These are phyloP conservation scores for Lactarius indigo DNA, from an alignment of 768 basidiomycete species.

Conservation along the genomic window DNA sequence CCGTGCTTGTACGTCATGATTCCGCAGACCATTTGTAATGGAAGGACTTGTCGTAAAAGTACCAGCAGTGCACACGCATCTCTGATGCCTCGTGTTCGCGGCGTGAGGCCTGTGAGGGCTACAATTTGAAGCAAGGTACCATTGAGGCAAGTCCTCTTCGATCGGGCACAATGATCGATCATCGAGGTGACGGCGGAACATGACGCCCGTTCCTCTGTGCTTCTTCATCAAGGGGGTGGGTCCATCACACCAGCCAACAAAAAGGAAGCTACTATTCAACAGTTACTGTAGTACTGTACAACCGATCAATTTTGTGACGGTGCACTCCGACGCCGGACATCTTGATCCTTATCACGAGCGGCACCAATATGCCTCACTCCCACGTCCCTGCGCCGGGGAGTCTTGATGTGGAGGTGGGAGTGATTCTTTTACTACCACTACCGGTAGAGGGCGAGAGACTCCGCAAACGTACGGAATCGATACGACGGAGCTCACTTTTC, in stretches of 20 bases:
- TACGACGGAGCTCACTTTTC: slow-evolving; percentile 41
- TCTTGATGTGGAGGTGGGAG: not conserved
- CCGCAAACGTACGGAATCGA: slow-evolving; percentile 39
- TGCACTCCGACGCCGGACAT: slow-evolving; percentile 50
- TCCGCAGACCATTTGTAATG: slow-evolving; percentile 11
- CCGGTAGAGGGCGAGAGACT: not conserved
- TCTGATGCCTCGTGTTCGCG: slow-evolving; percentile 6
- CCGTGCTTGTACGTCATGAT: slow-evolving; percentile 18
- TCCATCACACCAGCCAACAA: not conserved
- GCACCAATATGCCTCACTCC: slow-evolving; percentile 39
- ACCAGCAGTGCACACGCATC: not conserved
- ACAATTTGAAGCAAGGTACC: slow-evolving; percentile 13
- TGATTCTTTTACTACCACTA: not conserved
- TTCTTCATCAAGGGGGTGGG: slow-evolving; percentile 2
- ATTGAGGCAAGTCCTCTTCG: slow-evolving; percentile 15
- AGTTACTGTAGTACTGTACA: not conserved
- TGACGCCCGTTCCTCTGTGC: not conserved
- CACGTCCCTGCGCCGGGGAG: slow-evolving; percentile 38
- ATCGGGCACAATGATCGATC: slow-evolving; percentile 18
- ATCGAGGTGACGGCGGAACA: slow-evolving; percentile 16
- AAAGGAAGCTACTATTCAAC: not conserved
- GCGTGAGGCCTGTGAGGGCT: slow-evolving; percentile 11
- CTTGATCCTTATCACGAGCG: slow-evolving; percentile 50
- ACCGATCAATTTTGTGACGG: slow-evolving; percentile 30
- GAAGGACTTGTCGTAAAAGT: slow-evolving; percentile 4